phyloP scores from a whole-genome alignment of 805 yeast genomes.

The Candida gorgasii region DNA sequence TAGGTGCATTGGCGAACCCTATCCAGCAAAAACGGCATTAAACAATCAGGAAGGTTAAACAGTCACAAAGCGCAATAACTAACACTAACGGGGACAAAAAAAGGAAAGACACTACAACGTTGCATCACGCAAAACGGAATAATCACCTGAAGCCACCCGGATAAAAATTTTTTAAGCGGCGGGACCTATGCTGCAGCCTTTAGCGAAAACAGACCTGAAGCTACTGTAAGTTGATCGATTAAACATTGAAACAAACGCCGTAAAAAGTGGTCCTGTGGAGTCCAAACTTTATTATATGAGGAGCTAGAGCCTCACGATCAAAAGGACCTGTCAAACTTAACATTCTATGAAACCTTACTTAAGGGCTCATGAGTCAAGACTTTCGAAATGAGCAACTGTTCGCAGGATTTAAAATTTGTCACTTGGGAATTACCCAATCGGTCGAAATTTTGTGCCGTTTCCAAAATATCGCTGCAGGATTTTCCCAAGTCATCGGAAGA shows the following conservation, averaged over 20 bases:
- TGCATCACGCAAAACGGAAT: background rate
- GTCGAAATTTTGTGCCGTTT: conserved; percentile 1
- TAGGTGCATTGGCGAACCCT: too few species aligned
- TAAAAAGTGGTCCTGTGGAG: background rate
- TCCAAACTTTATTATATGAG: background rate
- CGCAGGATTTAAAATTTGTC: background rate
- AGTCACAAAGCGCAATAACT: background rate
- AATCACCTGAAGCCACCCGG: background rate
- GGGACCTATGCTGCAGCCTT: too few species aligned
- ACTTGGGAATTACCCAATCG: background rate
- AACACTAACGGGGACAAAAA: too few species aligned
- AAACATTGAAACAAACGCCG: background rate
- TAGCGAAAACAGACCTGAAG: background rate
- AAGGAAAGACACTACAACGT: background rate
- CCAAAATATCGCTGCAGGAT: background rate
- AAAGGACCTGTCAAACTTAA: background rate
- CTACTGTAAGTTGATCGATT: background rate
- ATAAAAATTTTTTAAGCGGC: background rate
- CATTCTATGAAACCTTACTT: too few species aligned
- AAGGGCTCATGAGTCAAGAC: background rate
- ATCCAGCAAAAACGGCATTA: too few species aligned
- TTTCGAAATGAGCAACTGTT: background rate
- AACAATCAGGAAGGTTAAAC: too few species aligned
- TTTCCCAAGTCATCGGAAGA: background rate
- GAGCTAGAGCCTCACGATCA: conserved; percentile 2